Evolutionary conservation across 495 filamentous ascomycete genomes (phyloP), one percentile per base, ranked within the genome.

Genomic region (Geopyxis carbonaria): DNA sequence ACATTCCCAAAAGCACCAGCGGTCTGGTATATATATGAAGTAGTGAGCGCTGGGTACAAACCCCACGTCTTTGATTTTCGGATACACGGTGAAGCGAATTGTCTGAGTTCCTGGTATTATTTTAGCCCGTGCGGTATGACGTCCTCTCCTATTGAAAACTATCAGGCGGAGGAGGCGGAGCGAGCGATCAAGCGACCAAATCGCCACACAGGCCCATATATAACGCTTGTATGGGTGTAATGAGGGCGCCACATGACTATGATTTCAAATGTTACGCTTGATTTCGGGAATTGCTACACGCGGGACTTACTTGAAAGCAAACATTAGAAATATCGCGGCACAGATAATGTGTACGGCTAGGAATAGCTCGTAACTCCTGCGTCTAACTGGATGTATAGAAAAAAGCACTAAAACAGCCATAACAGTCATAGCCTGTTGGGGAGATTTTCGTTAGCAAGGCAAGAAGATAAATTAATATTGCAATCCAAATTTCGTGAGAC

Each of bases 41-140:
- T 67, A 75, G 49, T 72, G 69, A n/a, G 61, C 59, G 1, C 69
- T 68, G 0, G 69, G 62, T 11, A 50, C 54, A 13, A 63, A 64
- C 6, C 47, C 50, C 3, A 66, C 48, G 0, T 53, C 40, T 15
- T 42, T 44, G 6, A 54, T 51, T 0, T 53, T 59, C 0, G 55
- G 59, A 0, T 59, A 56, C 0, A 70, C 55, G 13, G 63, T 61
- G 4, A 74, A 42, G 3, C 64, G 59, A 22, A 76, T 57, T 2
- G 73, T 61, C 41, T 72, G 59, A 13, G 65, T 59, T n/a, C 47
- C 55, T 30, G 57, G 42, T 34, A 69, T 59, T 39, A 73, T 71
- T 16, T 45, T 58, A 15, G 48, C 54, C 10, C 22, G 48, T 6
- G 57, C 57, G 7, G 45, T 23, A 21, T 56, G 51, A 43, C 62